phyloP scores from a whole-genome alignment of 225 moss, liverwort and hornwort species.

The Bryoerythrophyllum caledonicum region DNA sequence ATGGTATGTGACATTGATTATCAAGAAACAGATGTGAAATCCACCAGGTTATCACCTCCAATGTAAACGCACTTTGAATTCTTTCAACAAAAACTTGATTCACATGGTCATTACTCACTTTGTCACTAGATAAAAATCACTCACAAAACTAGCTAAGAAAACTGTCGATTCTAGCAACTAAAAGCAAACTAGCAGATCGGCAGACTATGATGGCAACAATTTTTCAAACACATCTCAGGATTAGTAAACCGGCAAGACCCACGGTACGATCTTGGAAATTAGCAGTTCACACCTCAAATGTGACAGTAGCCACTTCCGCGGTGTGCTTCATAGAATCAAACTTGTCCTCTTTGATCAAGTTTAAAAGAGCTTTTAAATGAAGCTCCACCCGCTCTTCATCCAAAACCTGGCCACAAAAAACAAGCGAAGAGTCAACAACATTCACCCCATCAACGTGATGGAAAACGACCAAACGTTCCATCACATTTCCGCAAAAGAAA shows the following conservation, averaged over 20 bases:
- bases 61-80: no score
- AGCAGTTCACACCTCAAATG: slow-evolving; percentile 76
- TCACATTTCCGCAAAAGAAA: neutral
- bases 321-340: slow-evolving; percentile 67
- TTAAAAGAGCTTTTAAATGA: slow-evolving; percentile 69
- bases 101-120: neutral
- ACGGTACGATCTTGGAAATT: no score
- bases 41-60: no score
- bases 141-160: no score
- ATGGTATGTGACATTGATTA: no score
- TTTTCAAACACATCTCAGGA: no score
- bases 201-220: no score
- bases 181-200: slow-evolving; percentile 8
- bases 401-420: slow-evolving; percentile 42
- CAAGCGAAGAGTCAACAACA: slow-evolving; percentile 23
- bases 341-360: slow-evolving; percentile 48
- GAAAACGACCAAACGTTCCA: slow-evolving; percentile 3
- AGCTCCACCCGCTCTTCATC: slow-evolving; percentile 82
- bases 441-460: slow-evolving; percentile 9
- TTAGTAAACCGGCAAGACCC: no score
- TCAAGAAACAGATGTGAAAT: slow-evolving; percentile 16
- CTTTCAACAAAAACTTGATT: neutral
- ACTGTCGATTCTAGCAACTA: no score
- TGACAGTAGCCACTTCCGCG: slow-evolving; percentile 67
- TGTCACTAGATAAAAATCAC: no score